Evolutionary conservation across 306 rosid genomes (phyloP).

Genomic region (Lathyrus tuberosus): DNA sequence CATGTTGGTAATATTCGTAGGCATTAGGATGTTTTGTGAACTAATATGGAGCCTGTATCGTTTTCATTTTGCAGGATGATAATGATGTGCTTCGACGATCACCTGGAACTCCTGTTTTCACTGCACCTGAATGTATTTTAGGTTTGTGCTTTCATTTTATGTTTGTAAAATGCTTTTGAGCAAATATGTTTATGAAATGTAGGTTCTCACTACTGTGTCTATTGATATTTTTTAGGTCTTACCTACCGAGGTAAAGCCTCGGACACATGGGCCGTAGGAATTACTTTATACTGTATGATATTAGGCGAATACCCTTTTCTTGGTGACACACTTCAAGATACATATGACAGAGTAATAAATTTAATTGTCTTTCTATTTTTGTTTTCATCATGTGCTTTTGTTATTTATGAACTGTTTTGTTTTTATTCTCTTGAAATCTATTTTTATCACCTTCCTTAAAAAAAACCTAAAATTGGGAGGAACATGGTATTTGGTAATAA

Average conservation of each 20-base stretch:
- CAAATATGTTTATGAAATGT: neutral
- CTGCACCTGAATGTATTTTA: slow-evolving; percentile 97
- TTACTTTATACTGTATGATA: slow-evolving; percentile 91
- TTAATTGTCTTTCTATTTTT: neutral
- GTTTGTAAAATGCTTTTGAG: slow-evolving; percentile 25
- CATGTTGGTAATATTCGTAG: slow-evolving; percentile 13
- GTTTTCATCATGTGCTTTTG: neutral
- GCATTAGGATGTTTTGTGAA: slow-evolving; percentile 1
- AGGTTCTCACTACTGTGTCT: slow-evolving; percentile 26
- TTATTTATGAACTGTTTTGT: slow-evolving; percentile 6
- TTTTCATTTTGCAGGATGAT: slow-evolving; percentile 71
- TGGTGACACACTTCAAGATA: slow-evolving; percentile 97
- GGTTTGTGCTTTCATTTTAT: slow-evolving; percentile 50
- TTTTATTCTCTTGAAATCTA: neutral
- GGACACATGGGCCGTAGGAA: slow-evolving; percentile 98
- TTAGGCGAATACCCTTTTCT: slow-evolving; percentile 91
- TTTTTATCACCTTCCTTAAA: neutral
- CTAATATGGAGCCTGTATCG: slow-evolving; percentile 19
- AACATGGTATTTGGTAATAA: neutral
- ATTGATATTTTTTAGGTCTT: slow-evolving; percentile 55
- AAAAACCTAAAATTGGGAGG: neutral
- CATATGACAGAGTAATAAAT: slow-evolving; percentile 81
- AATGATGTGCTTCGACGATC: slow-evolving; percentile 94
- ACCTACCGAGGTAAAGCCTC: slow-evolving; percentile 86
- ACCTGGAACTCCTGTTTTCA: slow-evolving; percentile 99